Evolutionary conservation across 106 monocot genomes (phyloP).

Genomic region (Apostasia ramifera): DNA sequence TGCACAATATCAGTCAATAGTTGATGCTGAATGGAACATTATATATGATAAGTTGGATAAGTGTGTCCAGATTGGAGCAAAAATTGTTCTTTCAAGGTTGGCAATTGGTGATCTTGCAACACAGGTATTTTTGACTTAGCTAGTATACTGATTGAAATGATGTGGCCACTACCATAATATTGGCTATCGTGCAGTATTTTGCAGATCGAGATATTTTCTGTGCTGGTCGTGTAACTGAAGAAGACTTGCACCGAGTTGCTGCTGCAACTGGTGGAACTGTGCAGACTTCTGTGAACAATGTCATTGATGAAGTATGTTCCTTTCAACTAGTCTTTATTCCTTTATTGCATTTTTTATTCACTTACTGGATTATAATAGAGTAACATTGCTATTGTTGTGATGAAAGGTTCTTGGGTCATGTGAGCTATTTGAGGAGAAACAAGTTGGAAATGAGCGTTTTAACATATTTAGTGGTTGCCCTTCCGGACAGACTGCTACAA

Average conservation of each 20-base stretch:
- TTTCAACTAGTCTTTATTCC: background rate
- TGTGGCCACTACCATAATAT: background rate
- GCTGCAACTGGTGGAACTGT: constrained; percentile 97
- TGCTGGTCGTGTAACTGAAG: constrained; percentile 97
- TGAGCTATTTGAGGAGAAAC: constrained; percentile 93
- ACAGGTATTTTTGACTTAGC: constrained; percentile 36
- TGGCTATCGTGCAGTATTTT: constrained; percentile 66
- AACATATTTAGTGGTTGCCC: constrained; percentile 98
- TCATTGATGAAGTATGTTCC: constrained; percentile 75
- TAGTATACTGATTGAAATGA: background rate
- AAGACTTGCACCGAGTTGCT: constrained; percentile 88
- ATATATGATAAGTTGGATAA: constrained; percentile 99
- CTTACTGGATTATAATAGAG: too few relatives aligned
- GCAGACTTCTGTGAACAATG: constrained; percentile 93
- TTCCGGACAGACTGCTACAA: constrained; percentile 94
- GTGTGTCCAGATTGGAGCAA: constrained; percentile 89
- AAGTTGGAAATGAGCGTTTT: constrained; percentile 98
- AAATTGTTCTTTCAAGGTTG: constrained; percentile 88
- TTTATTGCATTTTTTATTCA: background rate
- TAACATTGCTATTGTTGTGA: background rate
- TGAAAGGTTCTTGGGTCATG: constrained; percentile 82
- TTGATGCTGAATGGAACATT: constrained; percentile 99
- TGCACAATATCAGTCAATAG: constrained; percentile 95
- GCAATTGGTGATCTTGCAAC: constrained; percentile 99
- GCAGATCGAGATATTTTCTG: constrained; percentile 98